Base-by-base conservation (phyloP, 164 flowering plant species). In the Chimonanthus praecox region DNA sequence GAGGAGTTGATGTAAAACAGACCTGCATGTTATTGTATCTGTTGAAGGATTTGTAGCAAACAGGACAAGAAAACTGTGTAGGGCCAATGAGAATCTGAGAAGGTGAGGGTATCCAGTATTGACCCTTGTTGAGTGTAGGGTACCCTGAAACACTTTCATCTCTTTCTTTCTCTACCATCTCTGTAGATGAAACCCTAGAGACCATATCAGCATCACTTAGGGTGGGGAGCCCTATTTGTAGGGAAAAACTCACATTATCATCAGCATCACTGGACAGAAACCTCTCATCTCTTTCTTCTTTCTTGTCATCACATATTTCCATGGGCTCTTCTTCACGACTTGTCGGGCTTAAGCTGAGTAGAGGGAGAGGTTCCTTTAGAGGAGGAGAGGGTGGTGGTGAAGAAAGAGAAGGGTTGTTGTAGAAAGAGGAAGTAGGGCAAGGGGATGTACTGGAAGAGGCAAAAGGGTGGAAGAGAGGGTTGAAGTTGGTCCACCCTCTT, bases 71-170 rank as follows among this genome's bases (percentile, higher is more conserved):
- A 80, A 94, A 94, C 83, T 94, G 98, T 16, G 97, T 92, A 73
- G 98, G 98, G 64, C 98, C 98, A 84, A 94, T 90, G 73, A 94
- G 82, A 77, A 94, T 94, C 85, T 94, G 98, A 21, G 98, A 79
- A 62, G 98, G 97, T 10, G 98, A 89, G 7, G 98, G 98, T 79
- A 94, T 94, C 98, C 98, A 94, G 73, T 92, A 94, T 71, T 94
- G 98, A 5, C 97, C 95, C 80, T 87, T 93, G 84, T 88, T 86
- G 78, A 91, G 86, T 67, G 85, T 64, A 11, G 78, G 71, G 72
- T 69, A 83, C 71, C 80, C 82, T 63, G 81, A 72, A 58, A 74
- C 83, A 69, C 78, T 75, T 3, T 74, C 85, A 60, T 75, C 87
- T 18, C 49, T 62, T 64, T 81, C 87, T 46, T 79, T 72, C 0